Base-by-base conservation (phyloP, 345 rosid species). In the Pugionium cornutum region DNA sequence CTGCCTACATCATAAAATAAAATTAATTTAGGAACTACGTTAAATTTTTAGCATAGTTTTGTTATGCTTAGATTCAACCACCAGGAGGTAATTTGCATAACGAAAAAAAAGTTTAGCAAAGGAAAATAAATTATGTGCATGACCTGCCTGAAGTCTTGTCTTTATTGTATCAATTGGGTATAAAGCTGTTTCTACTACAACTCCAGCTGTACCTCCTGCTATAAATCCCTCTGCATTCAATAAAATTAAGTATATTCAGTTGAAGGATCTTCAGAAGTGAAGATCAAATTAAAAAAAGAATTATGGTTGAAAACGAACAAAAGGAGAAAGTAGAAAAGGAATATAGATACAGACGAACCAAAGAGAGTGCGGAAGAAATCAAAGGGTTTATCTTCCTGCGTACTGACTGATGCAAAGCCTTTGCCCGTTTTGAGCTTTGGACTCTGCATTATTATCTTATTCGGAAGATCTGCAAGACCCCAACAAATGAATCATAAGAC, bases 141-240 rank as follows among this genome's bases (percentile, higher is more conserved):
- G 79, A 85, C 87, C 73, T 78, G 80, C 98, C 92, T 92, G 98
- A 68, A 92, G 83, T 73, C 98, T 73, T n/a, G 98, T 92, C 84
- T 89, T 92, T 73, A 92, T 86, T 0, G 98, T 92, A 72, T 89
- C 98, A 61, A 92, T 83, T 26, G 96, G 98, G 72, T 92, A 92
- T 43, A 92, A 80, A 58, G 92, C 92, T 25, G 95, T 84, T 72
- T 92, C 98, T 66, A 89, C 98, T 44, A 89, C 96, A 76, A 85
- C 95, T 57, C 96, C 98, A 76, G 96, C 92, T 27, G 92, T 77
- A 61, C 98, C 96, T 76, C 98, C 98, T 28, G 96, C 98, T 67
- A 92, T 73, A 67, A 81, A 79, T n/a, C 98, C 98, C 83, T 92
- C 98, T 92, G 88, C 76, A n/a, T n/a, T n/a, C n/a, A n/a, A n/a